Conservation (phyloP, 352 stramenopile genomes). For the Phytophthora lateralis region DNA sequence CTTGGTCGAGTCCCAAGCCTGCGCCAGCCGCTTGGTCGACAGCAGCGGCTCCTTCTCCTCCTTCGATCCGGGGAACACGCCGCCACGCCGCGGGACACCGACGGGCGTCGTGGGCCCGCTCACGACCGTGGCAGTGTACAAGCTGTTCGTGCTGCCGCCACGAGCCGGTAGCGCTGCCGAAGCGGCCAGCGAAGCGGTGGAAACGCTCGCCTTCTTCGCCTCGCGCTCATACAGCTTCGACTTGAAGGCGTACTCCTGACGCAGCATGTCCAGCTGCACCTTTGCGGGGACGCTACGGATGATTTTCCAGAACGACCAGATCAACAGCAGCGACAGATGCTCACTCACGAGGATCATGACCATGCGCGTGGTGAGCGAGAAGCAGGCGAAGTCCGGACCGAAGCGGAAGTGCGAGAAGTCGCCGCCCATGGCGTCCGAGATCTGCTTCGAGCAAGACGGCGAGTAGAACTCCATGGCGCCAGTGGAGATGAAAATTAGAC, state of each 20-base stretch:
- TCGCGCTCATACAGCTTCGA: constrained; percentile 65
- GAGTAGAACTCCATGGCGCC: constrained; percentile 81
- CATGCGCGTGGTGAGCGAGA: constrained; percentile 76
- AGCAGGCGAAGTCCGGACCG: constrained; percentile 76
- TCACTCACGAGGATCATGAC: constrained; percentile 83
- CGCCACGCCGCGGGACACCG: constrained; percentile 12
- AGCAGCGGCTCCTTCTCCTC: constrained; percentile 70
- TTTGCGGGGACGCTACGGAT: constrained; percentile 60
- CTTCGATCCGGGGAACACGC: constrained; percentile 35
- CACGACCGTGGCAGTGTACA: constrained; percentile 38
- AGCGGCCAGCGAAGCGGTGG: constrained; percentile 7
- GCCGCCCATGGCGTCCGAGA: constrained; percentile 55
- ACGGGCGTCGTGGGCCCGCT: constrained; percentile 30
- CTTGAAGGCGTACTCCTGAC: constrained; percentile 81
- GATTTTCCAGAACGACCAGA: constrained; percentile 78
- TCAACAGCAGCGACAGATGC: constrained; percentile 57
- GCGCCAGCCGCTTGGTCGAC: constrained; percentile 53
- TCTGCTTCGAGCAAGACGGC: constrained; percentile 49
- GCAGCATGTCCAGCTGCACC: constrained; percentile 68
- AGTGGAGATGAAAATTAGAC: constrained; percentile 79
- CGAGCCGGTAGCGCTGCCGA: constrained; percentile 22
- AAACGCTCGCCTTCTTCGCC: constrained; percentile 24
- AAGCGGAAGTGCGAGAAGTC: constrained; percentile 74
- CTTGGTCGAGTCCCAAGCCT: constrained; percentile 49
- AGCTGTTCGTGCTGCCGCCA: constrained; percentile 13